Conservation (phyloP, 331 rosid genomes). For the Telfairia occidentalis region DNA sequence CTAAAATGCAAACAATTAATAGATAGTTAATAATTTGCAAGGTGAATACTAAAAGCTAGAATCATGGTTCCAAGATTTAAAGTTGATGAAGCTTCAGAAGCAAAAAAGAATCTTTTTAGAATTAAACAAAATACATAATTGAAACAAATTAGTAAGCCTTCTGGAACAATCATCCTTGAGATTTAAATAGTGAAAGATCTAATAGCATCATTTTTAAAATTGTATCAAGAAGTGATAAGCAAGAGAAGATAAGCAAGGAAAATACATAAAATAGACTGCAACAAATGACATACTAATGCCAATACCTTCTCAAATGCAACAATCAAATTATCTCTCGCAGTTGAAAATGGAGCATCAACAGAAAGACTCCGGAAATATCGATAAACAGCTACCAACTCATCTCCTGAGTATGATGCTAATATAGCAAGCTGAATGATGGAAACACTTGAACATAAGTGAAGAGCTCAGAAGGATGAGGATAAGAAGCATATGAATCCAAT, state of each 20-base stretch:
- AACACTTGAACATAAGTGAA: slow-evolving; percentile 4
- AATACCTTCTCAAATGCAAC: slow-evolving; percentile 96
- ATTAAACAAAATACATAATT: neutral
- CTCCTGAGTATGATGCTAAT: slow-evolving; percentile 85
- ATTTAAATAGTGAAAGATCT: neutral
- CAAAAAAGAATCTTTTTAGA: neutral
- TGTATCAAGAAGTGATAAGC: neutral
- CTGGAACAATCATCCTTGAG: neutral
- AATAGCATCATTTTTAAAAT: neutral
- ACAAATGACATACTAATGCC: neutral
- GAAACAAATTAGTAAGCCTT: neutral
- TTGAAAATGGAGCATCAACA: slow-evolving; percentile 79
- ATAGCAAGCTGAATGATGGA: slow-evolving; percentile 64
- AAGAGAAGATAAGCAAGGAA: neutral
- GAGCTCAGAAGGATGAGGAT: neutral
- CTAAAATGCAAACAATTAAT: neutral
- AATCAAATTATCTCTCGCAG: slow-evolving; percentile 89
- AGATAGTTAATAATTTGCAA: neutral
- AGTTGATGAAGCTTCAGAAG: neutral
- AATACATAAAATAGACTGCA: neutral
- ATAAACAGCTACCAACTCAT: slow-evolving; percentile 68
- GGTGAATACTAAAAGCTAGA: neutral
- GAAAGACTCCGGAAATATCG: slow-evolving; percentile 92
- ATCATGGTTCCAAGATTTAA: neutral
- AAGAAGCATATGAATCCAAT: neutral